phyloP scores from a whole-genome alignment of 495 filamentous ascomycete genomes.

The Talaromyces ruber region DNA sequence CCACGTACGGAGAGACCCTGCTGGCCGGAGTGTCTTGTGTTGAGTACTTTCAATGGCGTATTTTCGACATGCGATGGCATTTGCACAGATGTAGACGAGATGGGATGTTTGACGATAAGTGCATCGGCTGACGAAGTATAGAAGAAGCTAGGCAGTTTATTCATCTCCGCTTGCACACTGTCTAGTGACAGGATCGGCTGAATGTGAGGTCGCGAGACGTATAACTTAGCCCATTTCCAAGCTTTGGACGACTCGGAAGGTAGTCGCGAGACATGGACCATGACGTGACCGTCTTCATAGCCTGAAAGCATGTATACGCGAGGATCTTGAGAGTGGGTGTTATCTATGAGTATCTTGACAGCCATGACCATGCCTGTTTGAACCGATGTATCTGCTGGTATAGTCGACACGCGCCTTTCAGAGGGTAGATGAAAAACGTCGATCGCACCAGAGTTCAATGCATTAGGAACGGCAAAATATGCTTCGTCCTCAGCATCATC shows the following conservation, averaged over 20 bases:
- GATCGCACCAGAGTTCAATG: constrained; percentile 66
- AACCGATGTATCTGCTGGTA: constrained; percentile 44
- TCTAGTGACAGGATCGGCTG: constrained; percentile 83
- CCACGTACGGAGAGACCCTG: constrained; percentile 69
- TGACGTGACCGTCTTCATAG: constrained; percentile 77
- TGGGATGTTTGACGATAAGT: constrained; percentile 52
- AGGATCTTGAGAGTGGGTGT: constrained; percentile 9
- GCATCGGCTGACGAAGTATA: constrained; percentile 81
- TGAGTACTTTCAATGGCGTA: constrained; percentile 46
- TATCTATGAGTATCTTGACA: constrained; percentile 45
- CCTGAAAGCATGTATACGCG: constrained; percentile 55
- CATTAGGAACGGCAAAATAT: constrained; percentile 69
- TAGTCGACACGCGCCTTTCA: constrained; percentile 57
- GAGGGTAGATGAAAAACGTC: constrained; percentile 82
- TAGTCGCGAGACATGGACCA: constrained; percentile 40
- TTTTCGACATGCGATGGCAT: constrained; percentile 11
- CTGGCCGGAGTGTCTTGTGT: constrained; percentile 86
- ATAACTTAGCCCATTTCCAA: constrained; percentile 55
- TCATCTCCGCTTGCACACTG: constrained; percentile 34
- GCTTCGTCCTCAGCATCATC: constrained; percentile 10
- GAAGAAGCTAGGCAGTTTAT: constrained; percentile 36
- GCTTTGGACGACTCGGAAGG: constrained; percentile 3
- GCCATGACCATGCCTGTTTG: constrained; percentile 92
- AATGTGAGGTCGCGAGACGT: constrained; percentile 58
- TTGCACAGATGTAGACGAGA: constrained; percentile 24